Base-by-base conservation (phyloP, 495 filamentous ascomycete genomes). In the Aspergillus olivimuriae region DNA sequence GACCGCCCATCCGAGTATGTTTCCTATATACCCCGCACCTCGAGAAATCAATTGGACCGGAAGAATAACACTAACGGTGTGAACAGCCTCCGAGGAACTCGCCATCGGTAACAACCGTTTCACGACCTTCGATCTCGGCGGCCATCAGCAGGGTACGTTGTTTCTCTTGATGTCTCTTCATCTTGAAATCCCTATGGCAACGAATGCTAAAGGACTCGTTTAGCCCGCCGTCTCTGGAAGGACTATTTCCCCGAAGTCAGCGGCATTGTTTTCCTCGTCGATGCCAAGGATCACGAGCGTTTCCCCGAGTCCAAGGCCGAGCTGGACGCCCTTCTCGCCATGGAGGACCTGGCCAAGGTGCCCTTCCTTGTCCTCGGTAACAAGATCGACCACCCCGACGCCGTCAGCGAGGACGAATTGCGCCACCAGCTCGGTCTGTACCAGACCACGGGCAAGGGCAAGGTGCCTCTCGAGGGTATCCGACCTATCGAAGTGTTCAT, bases 231-330 rank as follows among this genome's bases (percentile, higher is more conserved):
- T 55, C 80, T 97, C 48, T 98, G 92, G 90, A 90, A 90, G 58
- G 92, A 98, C 61, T 94, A 94, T 68, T 94, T 97, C 83, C 94
- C 92, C 62, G 92, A 98, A 77, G 92, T 97, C 36, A 89, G 81
- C 63, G 92, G 91, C 41, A 94, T 95, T 55, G 92, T 98, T 43
- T 98, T 96, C 77, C 83, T 96, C 41, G 89, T 97, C 51, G 94
- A 97, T 63, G 89, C 94, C 50, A 94, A 94, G 70, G 94, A 98
- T 68, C 82, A 84, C 67, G 89, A 96, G 67, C 86, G 92, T 46
- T 83, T 98, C 56, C 68, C 78, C 51, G 94, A 98, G 70, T 84
- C 89, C 57, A 97, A 97, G 75, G 89, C 83, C 54, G 94, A 96
- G 71, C 84, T 97, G 37, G 90, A 97, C 62, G 90, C 89, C 42